Evolutionary conservation across 768 basidiomycete genomes (phyloP), one percentile per base, ranked within the genome.

Genomic region (Ramaria sp.): DNA sequence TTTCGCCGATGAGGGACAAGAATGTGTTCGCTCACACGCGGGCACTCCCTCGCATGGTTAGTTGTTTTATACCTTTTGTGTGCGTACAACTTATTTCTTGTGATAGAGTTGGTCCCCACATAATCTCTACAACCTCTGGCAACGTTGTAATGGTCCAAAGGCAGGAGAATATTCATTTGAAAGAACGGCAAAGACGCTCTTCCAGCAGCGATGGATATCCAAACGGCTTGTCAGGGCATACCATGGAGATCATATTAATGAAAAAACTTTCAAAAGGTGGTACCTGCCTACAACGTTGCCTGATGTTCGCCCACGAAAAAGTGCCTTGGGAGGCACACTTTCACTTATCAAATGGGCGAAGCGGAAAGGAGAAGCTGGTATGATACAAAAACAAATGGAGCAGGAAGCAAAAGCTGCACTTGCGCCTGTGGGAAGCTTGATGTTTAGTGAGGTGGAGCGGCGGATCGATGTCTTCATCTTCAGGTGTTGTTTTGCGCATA

Each of bases 361-460:
- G 61, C 69, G 50, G 61, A 62, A 32, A 61, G 65, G 28, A 24
- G 72, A 67, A 61, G 66, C 61, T 44, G 69, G 66, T 55, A 69
- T 72, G 61, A 78, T 71, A 64, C 73, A 72, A 61, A 69, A 73
- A 56, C 70, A 73, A 48, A 73, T 75, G 57, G 69, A 72, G 61
- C 75, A 79, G 59, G 78, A 82, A 61, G 70, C 74, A 57, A 64
- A 65, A 58, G 78, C 81, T 60, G 83, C 80, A 1, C 76, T 88
- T 61, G 85, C 92, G 16, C 96, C 96, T 5, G 86, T 98, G 15
- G 91, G 89, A 48, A 92, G 88, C 66, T 78, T 99, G 77, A 94
- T 98, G 88, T 88, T 94, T 66, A 67, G 80, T 0, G 91, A 97
- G 68, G 77, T 98, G n/a, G 96, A 99, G 74, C 77, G 93, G 64